Percentiles rank a stretch among this genome's conserved stretches.
Conservation (phyloP, 805 yeast genomes). For the Phaffomyces antillensis region DNA sequence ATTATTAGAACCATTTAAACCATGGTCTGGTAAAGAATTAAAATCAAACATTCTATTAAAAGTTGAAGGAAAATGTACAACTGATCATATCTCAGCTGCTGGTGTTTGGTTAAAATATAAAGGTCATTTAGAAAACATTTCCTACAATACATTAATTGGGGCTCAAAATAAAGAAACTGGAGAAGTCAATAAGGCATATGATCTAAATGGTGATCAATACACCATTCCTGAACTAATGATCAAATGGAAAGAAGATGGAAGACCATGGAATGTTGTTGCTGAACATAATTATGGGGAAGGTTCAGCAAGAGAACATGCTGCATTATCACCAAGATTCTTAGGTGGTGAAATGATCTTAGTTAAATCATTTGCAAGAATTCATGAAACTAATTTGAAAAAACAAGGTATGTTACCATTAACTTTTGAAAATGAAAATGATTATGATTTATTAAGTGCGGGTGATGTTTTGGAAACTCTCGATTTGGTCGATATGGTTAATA, state of each 20-base stretch:
- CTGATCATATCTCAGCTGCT: slow-evolving; percentile 98
- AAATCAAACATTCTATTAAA: slow-evolving; percentile 70
- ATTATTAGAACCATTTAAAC: slow-evolving; percentile 76
- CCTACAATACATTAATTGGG: slow-evolving; percentile 92
- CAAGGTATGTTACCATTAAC: slow-evolving; percentile 96
- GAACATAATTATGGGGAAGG: slow-evolving; percentile 99
- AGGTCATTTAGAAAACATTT: slow-evolving; percentile 94
- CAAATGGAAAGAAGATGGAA: slow-evolving; percentile 79
- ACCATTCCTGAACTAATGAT: slow-evolving; percentile 96
- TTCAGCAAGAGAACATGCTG: slow-evolving; percentile 98
- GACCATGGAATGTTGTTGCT: slow-evolving; percentile 94
- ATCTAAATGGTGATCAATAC: slow-evolving; percentile 67
- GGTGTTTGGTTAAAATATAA: slow-evolving; percentile 98
- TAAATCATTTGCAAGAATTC: slow-evolving; percentile 96
- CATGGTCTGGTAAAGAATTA: slow-evolving; percentile 85
- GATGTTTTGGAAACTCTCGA: slow-evolving; percentile 74
- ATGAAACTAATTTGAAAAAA: slow-evolving; percentile 95
- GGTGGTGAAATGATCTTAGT: slow-evolving; percentile 87
- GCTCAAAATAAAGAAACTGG: slow-evolving; percentile 97
- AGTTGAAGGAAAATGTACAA: slow-evolving; percentile 97
- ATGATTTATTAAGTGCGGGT: slow-evolving; percentile 71
- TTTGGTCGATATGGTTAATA: slow-evolving; percentile 66
- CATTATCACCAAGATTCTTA: slow-evolving; percentile 87
- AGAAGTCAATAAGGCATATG: slow-evolving; percentile 86
- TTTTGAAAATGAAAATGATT: slow-evolving; percentile 84